A percentile compares a stretch with the other conserved stretches of the same genome.
phyloP scores from a whole-genome alignment of 2,329 filamentous ascomycete genomes.

The Hypomyces rosellus region DNA sequence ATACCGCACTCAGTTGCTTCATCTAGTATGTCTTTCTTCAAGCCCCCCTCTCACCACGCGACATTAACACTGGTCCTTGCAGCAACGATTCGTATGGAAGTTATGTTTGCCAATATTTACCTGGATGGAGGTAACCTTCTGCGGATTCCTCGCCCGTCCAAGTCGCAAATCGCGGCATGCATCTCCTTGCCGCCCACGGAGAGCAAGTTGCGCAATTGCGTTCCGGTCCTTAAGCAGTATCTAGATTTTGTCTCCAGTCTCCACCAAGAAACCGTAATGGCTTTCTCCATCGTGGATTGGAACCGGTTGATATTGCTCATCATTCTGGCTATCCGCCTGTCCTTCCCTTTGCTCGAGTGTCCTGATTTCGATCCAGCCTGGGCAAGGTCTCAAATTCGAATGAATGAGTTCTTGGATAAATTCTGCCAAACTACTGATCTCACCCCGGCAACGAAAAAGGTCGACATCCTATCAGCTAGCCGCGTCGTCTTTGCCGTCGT shows the following conservation, averaged over 20 bases:
- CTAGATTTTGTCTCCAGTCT: slow-evolving; percentile 28
- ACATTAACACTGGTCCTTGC: slow-evolving; percentile 9
- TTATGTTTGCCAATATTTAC: slow-evolving; percentile 33
- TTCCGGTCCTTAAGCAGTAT: slow-evolving; percentile 22
- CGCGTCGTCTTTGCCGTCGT: slow-evolving; percentile 41
- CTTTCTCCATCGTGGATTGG: slow-evolving; percentile 39
- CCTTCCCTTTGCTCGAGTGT: slow-evolving; percentile 36
- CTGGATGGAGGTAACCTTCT: slow-evolving; percentile 35
- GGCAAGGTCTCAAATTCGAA: slow-evolving; percentile 33
- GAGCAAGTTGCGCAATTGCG: slow-evolving; percentile 18
- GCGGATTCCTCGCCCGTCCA: slow-evolving; percentile 10
- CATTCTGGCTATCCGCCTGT: slow-evolving; percentile 40
- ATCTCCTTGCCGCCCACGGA: slow-evolving; percentile 14
- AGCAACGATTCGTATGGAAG: slow-evolving; percentile 24
- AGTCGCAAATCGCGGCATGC: neutral
- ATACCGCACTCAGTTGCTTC: slow-evolving; percentile 30
- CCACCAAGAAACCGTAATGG: slow-evolving; percentile 25
- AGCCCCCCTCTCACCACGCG: neutral
- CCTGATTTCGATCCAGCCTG: slow-evolving; percentile 30
- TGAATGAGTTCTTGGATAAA: slow-evolving; percentile 33
- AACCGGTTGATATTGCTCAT: slow-evolving; percentile 33
- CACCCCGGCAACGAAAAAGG: slow-evolving; percentile 22
- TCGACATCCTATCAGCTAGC: slow-evolving; percentile 40
- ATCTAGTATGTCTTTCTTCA: slow-evolving; percentile 10
- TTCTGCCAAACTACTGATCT: slow-evolving; percentile 24